These are phyloP conservation scores for Lenzites betulinus DNA, from an alignment of 768 basidiomycete species.

Conservation along the genomic window DNA sequence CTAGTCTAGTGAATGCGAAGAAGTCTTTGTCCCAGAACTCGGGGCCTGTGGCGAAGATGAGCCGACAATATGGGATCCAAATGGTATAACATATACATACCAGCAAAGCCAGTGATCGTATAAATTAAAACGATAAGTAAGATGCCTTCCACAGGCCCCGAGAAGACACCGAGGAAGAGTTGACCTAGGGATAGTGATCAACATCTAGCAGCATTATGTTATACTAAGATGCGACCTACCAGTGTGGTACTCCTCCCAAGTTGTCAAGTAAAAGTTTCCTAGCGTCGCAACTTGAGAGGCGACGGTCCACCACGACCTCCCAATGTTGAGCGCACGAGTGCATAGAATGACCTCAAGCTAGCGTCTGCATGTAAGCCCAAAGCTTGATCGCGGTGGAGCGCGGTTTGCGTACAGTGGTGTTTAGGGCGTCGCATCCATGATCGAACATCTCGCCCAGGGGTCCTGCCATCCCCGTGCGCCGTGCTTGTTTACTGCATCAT, in stretches of 20 bases:
- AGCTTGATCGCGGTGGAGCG: neutral
- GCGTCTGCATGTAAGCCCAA: neutral
- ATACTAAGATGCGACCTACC: constrained; percentile 43
- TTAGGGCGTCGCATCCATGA: constrained; percentile 94
- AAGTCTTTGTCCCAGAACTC: constrained; percentile 78
- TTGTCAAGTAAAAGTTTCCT: constrained; percentile 73
- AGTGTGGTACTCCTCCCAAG: constrained; percentile 88
- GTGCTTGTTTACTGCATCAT: constrained; percentile 80
- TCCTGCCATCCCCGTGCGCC: constrained; percentile 96
- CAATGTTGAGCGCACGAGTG: constrained; percentile 84
- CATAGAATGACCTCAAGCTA: constrained; percentile 88
- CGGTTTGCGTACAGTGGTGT: constrained; percentile 72
- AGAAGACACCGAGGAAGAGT: constrained; percentile 89
- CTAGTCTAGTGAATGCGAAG: constrained; percentile 57
- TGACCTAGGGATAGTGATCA: constrained; percentile 50
- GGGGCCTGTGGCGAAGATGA: constrained; percentile 50
- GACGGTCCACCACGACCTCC: constrained; percentile 97
- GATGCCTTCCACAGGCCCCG: constrained; percentile 96
- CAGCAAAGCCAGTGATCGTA: constrained; percentile 74
- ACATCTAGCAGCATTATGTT: neutral
- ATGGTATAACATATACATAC: constrained; percentile 37
- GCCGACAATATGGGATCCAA: too few species aligned
- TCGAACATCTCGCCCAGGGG: constrained; percentile 98
- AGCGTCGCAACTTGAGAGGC: constrained; percentile 73
- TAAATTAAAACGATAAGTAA: constrained; percentile 81